Conservation (phyloP, 2,329 filamentous ascomycete genomes). For the Arthrinium puccinioides region DNA sequence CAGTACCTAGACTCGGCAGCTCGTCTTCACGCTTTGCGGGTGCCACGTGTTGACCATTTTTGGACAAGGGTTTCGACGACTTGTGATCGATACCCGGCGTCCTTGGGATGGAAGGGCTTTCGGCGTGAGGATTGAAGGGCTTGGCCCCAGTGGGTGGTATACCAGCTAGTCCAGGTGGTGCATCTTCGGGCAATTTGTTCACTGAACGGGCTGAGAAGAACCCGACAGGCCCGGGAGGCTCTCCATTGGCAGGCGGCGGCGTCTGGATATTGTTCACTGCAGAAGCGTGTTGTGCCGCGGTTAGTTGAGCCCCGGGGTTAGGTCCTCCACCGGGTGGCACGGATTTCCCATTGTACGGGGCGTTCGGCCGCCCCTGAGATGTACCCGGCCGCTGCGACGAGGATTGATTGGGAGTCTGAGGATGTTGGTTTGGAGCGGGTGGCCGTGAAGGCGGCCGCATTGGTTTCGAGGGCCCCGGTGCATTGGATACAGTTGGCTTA, state of each 20-base stretch:
- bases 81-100: constrained; percentile 82
- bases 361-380: constrained; percentile 17
- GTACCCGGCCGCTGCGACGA: constrained; percentile 15
- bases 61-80: constrained; percentile 65
- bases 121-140: constrained; percentile 65
- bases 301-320: constrained; percentile 1
- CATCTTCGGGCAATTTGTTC: constrained; percentile 43
- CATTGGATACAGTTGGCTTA: constrained; percentile 18
- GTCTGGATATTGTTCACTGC: constrained; percentile 16
- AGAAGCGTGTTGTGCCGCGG: constrained; percentile 15
- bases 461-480: constrained; percentile 9
- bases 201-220: constrained; percentile 69
- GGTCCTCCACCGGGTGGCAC: constrained; percentile 2
- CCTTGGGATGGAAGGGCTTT: constrained; percentile 81
- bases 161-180: constrained; percentile 32
- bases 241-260: constrained; percentile 20
- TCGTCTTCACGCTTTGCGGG: constrained; percentile 24
- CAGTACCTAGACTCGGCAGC: constrained; percentile 17
- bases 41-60: constrained; percentile 45
- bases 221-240: constrained; percentile 37
- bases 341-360: background rate
- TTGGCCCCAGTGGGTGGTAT: constrained; percentile 38
- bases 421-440: constrained; percentile 18
- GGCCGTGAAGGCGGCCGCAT: constrained; percentile 31
- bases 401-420: constrained; percentile 28